A percentile compares a stretch with the other conserved stretches of the same genome.
These are phyloP conservation scores for Fraxinus pennsylvanica DNA, from an alignment of 257 asterid species.

Conservation along the genomic window DNA sequence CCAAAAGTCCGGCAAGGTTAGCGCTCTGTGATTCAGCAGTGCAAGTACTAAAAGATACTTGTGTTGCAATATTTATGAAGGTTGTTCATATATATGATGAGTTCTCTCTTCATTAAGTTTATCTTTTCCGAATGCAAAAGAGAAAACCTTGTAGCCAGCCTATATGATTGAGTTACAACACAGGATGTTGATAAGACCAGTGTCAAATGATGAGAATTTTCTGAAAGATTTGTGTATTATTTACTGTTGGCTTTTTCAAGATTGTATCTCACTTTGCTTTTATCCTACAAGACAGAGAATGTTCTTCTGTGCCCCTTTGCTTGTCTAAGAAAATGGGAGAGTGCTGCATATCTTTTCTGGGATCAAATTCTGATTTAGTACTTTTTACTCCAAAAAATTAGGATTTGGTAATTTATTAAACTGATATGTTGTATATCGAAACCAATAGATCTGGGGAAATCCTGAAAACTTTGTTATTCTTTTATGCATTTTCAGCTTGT, in stretches of 20 bases:
- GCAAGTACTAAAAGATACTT: slow-evolving; percentile 3
- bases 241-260: neutral
- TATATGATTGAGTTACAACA: neutral
- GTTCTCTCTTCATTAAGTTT: slow-evolving; percentile 2
- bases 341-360: no score
- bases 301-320: neutral
- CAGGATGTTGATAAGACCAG: neutral
- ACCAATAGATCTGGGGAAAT: no score
- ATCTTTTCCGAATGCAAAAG: neutral
- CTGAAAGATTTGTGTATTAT: neutral
- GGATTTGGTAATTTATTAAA: no score
- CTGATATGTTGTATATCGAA: no score
- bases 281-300: neutral
- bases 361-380: no score
- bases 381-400: no score
- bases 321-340: no score
- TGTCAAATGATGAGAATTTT: neutral
- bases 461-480: neutral
- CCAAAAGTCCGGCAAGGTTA: slow-evolving; percentile 7
- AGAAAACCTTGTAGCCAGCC: neutral
- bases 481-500: slow-evolving; percentile 59
- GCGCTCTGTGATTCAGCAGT: neutral
- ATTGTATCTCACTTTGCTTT: neutral
- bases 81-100: neutral
- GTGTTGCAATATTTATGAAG: neutral